Evolutionary conservation across 305 asterid species (phyloP).

Genomic region (Rubia tinctorum): DNA sequence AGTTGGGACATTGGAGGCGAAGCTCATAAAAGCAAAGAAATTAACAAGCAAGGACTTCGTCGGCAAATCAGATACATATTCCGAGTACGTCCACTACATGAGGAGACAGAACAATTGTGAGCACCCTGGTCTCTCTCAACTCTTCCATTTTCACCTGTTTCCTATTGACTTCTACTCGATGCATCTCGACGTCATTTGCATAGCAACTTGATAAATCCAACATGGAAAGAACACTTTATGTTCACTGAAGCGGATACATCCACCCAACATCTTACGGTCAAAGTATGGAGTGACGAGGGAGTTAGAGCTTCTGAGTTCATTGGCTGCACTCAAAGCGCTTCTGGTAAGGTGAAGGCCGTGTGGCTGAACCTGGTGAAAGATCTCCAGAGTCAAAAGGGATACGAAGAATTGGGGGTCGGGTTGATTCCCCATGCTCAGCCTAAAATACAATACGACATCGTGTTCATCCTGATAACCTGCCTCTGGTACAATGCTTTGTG

Average conservation of each 20-base stretch:
- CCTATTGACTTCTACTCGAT: constrained; percentile 2
- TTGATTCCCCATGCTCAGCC: constrained; percentile 17
- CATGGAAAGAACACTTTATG: constrained; percentile 97
- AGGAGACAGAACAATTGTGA: constrained; percentile 79
- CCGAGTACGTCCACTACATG: constrained; percentile 86
- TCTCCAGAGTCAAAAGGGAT: constrained; percentile 87
- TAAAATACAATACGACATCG: too few relatives aligned
- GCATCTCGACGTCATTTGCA: constrained; percentile 20
- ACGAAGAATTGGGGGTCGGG: constrained; percentile 84
- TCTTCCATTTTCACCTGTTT: neutral
- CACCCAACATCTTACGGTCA: constrained; percentile 78
- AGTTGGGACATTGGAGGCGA: constrained; percentile 85
- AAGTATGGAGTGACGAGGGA: constrained; percentile 89
- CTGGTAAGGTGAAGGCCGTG: constrained; percentile 91
- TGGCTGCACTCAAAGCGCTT: constrained; percentile 79
- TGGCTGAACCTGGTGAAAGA: constrained; percentile 96
- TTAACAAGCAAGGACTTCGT: constrained; percentile 85
- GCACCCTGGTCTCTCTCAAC: constrained; percentile 13
- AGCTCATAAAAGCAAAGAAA: constrained; percentile 93
- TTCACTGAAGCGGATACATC: constrained; percentile 72
- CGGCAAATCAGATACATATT: constrained; percentile 96
- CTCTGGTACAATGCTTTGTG: too few relatives aligned
- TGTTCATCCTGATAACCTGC: too few relatives aligned
- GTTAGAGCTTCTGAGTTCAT: constrained; percentile 78
- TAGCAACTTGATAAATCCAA: constrained; percentile 84